Evolutionary conservation across 1,139 yeast genomes (phyloP).

Genomic region (Debaryomyces fabryi): DNA sequence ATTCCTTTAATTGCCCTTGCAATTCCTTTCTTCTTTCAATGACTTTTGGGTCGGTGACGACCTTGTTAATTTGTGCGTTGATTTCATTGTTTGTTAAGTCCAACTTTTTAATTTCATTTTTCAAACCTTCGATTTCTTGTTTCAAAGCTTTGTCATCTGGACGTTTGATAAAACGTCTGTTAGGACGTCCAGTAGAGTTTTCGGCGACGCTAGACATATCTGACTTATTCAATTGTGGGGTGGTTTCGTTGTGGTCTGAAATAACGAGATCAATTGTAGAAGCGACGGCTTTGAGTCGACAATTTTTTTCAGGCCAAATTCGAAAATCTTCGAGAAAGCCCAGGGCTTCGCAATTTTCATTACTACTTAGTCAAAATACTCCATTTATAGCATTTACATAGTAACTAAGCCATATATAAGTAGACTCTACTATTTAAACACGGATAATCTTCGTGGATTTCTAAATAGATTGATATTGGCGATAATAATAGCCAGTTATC

Average conservation of each 20-base stretch:
- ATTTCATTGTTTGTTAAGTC: conserved; percentile 52
- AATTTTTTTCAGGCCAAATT: conserved; percentile 5
- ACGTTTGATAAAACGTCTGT: conserved; percentile 61
- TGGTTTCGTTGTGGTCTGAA: background rate
- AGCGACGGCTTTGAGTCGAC: conserved; percentile 2
- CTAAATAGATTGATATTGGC: background rate
- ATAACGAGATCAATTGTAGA: conserved; percentile 1
- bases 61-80: conserved; percentile 45
- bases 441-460: background rate
- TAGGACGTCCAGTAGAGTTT: conserved; percentile 17
- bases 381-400: background rate
- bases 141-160: conserved; percentile 73
- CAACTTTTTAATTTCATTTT: conserved; percentile 70
- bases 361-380: background rate
- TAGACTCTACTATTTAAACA: background rate
- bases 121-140: conserved; percentile 59
- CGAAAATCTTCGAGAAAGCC: conserved; percentile 3
- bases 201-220: conserved; percentile 24
- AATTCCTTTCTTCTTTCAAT: conserved; percentile 64
- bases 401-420: background rate
- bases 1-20: conserved; percentile 63
- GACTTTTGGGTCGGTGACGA: conserved; percentile 45
- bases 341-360: conserved; percentile 6
- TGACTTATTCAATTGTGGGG: conserved; percentile 4
- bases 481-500: background rate